Conservation (phyloP, 164 flowering plant species). For the Vitis amurensis region DNA sequence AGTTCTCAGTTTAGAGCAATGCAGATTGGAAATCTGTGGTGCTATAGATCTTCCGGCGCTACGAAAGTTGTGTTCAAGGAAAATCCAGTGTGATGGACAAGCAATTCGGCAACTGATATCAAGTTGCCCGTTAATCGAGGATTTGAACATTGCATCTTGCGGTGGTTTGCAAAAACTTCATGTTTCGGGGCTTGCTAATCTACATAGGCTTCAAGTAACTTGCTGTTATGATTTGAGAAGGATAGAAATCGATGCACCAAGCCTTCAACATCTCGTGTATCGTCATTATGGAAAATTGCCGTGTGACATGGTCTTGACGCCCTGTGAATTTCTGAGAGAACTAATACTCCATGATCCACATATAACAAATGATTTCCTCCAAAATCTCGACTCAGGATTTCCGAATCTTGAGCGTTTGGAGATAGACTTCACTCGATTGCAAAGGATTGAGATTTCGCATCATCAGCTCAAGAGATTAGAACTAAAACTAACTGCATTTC, state of each 20-base stretch:
- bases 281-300: not conserved
- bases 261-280: conserved; percentile 27
- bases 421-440: conserved; percentile 16
- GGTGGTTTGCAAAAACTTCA: conserved; percentile 7
- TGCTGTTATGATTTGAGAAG: conserved; percentile 8
- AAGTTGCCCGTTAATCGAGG: conserved; percentile 33
- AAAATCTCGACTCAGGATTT: conserved; percentile 6
- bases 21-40: not conserved
- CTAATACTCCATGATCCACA: conserved; percentile 20
- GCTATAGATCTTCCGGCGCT: not conserved
- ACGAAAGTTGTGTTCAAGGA: conserved; percentile 18
- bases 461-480: conserved; percentile 18
- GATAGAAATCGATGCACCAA: conserved; percentile 18
- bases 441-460: conserved; percentile 19
- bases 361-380: conserved; percentile 17
- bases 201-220: conserved; percentile 25
- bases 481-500: conserved; percentile 1
- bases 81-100: conserved; percentile 4
- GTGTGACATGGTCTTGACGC: conserved; percentile 15
- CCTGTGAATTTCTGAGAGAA: conserved; percentile 21
- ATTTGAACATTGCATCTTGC: conserved; percentile 13
- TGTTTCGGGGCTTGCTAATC: conserved; percentile 17
- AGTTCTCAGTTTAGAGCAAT: conserved; percentile 20
- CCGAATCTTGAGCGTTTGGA: conserved; percentile 30
- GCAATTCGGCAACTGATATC: conserved; percentile 14